Conservation (phyloP, 2,329 filamentous ascomycete genomes). For the Akanthomyces lecanii region DNA sequence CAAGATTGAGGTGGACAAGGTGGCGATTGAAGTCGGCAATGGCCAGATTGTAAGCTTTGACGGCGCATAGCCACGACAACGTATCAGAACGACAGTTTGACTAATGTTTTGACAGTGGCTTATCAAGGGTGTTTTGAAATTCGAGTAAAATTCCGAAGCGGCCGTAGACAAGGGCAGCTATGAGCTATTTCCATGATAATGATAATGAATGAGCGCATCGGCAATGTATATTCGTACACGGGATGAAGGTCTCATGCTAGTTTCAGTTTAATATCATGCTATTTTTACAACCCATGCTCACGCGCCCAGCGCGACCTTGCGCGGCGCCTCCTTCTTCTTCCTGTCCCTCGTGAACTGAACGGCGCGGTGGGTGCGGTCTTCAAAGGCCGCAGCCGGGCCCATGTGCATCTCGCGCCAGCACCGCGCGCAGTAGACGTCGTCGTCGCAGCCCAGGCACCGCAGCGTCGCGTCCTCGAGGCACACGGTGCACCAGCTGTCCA, state of each 20-base stretch:
- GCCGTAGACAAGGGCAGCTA: neutral
- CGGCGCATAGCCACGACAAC: no score
- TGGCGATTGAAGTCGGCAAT: conserved; percentile 75
- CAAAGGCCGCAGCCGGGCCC: conserved; percentile 63
- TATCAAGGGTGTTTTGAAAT: conserved; percentile 49
- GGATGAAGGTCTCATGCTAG: neutral
- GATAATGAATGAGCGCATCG: conserved; percentile 2
- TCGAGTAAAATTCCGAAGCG: conserved; percentile 26
- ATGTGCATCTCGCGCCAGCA: conserved; percentile 83
- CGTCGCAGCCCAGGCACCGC: conserved; percentile 66
- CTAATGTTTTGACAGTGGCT: conserved; percentile 54
- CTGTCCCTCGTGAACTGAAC: conserved; percentile 49
- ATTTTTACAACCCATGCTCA: conserved; percentile 19
- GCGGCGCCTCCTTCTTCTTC: conserved; percentile 29
- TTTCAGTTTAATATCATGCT: neutral
- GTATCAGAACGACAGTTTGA: neutral
- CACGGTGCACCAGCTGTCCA: conserved; percentile 75
- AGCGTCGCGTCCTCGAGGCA: conserved; percentile 75
- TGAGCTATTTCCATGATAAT: neutral
- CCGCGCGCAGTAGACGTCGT: conserved; percentile 67
- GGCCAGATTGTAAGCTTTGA: conserved; percentile 64
- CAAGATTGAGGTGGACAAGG: conserved; percentile 68
- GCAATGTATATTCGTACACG: neutral
- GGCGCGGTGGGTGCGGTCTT: conserved; percentile 66
- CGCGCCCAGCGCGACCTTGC: conserved; percentile 35